phyloP scores from a whole-genome alignment of 345 rosid genomes.

The Streptanthus diversifolius region DNA sequence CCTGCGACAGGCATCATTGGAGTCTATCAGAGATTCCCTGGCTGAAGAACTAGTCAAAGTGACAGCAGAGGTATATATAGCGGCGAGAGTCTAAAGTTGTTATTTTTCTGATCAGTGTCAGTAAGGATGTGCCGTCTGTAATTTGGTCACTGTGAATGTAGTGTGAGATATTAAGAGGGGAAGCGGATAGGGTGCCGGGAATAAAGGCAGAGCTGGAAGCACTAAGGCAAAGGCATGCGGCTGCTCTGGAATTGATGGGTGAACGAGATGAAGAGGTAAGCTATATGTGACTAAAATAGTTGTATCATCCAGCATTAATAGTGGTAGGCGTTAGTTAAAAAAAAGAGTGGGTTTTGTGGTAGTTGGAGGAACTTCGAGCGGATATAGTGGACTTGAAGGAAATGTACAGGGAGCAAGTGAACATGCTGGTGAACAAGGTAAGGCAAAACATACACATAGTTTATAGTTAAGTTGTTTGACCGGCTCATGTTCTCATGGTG shows the following conservation, averaged over 20 bases:
- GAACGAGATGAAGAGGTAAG: conserved; percentile 99
- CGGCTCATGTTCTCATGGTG: conserved; percentile 15
- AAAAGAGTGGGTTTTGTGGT: conserved; percentile 32
- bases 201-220: conserved; percentile 90
- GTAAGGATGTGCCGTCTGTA: neutral
- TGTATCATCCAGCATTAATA: neutral
- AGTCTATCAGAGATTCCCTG: conserved; percentile 92
- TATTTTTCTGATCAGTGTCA: neutral
- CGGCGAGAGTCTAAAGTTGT: neutral
- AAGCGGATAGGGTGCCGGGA: conserved; percentile 70
- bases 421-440: conserved; percentile 97
- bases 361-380: conserved; percentile 98
- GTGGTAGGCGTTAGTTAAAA: neutral
- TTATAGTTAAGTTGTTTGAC: neutral
- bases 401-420: conserved; percentile 99
- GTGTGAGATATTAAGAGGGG: conserved; percentile 85
- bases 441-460: neutral
- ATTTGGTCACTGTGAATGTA: conserved; percentile 37
- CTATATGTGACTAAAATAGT: neutral
- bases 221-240: conserved; percentile 86
- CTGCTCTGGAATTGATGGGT: conserved; percentile 98
- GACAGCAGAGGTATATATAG: conserved; percentile 69
- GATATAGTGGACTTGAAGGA: conserved; percentile 98
- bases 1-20: conserved; percentile 71
- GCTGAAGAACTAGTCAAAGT: conserved; percentile 95